phyloP scores from a whole-genome alignment of 768 basidiomycete genomes.

The Tylopilus felleus region DNA sequence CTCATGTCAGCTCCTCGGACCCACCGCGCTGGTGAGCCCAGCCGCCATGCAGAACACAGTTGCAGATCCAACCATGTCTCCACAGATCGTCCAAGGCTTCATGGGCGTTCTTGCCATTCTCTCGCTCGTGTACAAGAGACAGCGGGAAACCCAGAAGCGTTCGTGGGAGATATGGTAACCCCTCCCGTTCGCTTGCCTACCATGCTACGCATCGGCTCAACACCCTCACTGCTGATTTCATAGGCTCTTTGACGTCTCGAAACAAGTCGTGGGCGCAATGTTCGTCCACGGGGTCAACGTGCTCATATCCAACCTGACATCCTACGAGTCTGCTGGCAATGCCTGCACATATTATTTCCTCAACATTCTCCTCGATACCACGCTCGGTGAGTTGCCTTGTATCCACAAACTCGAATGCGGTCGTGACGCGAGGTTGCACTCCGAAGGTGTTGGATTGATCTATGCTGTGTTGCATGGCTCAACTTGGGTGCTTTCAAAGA shows the following conservation, averaged over 20 bases:
- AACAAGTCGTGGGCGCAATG: conserved; percentile 85
- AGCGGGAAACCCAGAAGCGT: conserved; percentile 78
- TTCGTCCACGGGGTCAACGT: conserved; percentile 80
- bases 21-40: conserved; percentile 41
- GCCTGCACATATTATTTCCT: conserved; percentile 93
- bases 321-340: conserved; percentile 66
- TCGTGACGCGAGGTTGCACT: conserved; percentile 5
- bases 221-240: neutral
- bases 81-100: conserved; percentile 73
- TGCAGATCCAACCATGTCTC: neutral
- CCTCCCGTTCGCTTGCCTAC: neutral
- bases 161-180: conserved; percentile 91
- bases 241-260: conserved; percentile 91
- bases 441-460: conserved; percentile 72
- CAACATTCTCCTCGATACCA: conserved; percentile 80
- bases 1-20: conserved; percentile 45
- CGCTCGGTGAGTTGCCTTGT: conserved; percentile 55
- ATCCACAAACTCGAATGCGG: neutral
- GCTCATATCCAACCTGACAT: conserved; percentile 73
- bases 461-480: conserved; percentile 67
- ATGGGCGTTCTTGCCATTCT: conserved; percentile 91
- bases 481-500: conserved; percentile 63
- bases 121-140: conserved; percentile 84
- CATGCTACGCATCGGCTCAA: conserved; percentile 1
- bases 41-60: neutral